phyloP scores from a whole-genome alignment of 2,329 filamentous ascomycete genomes.

The Ceratocystis huliohia region DNA sequence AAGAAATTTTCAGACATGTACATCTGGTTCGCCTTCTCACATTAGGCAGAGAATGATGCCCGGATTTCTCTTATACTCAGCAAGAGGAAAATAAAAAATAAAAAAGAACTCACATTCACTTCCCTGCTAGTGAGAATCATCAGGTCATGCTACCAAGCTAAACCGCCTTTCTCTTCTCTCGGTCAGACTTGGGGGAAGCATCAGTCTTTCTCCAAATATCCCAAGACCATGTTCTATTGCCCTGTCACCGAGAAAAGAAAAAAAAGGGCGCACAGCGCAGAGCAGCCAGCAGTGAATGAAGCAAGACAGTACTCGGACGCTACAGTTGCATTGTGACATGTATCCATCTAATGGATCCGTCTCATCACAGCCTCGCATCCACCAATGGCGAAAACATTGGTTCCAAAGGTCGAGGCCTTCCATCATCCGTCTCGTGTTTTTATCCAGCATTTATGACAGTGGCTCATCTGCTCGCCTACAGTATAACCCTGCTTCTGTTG shows the following conservation, averaged over 20 bases:
- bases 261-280: background rate
- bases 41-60: background rate
- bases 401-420: no score
- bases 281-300: background rate
- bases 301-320: background rate
- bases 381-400: background rate
- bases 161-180: background rate
- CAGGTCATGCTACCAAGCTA: background rate
- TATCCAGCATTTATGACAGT: background rate
- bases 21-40: background rate
- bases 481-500: background rate
- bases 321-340: background rate
- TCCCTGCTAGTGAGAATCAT: no score
- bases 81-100: background rate
- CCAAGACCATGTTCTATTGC: background rate
- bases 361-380: background rate
- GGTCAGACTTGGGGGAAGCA: background rate
- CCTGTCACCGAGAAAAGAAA: background rate
- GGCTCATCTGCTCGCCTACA: background rate
- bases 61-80: background rate
- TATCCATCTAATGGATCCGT: background rate
- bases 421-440: background rate
- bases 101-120: no score
- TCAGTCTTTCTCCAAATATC: background rate
- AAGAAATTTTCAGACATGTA: background rate